These are phyloP conservation scores for Sicyos baderoa DNA, from an alignment of 306 rosid genomes.

Conservation along the genomic window DNA sequence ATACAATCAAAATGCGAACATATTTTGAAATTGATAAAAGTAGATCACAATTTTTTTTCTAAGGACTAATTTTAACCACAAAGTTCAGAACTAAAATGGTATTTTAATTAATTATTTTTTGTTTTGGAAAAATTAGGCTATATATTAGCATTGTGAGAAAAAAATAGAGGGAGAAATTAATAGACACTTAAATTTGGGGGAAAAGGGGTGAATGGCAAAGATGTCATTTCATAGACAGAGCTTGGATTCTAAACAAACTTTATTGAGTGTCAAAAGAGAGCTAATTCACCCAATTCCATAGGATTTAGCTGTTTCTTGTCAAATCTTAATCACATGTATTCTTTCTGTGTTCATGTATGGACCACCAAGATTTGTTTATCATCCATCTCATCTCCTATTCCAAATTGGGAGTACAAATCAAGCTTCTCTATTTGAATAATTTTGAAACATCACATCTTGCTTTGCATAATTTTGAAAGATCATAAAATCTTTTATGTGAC, in stretches of 20 bases:
- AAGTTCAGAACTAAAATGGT: no score
- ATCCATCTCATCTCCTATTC: background rate
- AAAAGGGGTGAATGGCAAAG: background rate
- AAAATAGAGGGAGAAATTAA: background rate
- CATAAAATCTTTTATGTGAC: background rate
- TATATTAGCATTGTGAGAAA: background rate
- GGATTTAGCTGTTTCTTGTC: no score
- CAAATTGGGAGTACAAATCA: background rate
- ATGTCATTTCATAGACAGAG: background rate
- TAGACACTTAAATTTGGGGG: background rate
- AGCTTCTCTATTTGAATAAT: background rate
- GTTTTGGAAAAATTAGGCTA: background rate
- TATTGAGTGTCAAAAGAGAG: conserved; percentile 9
- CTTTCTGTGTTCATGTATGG: background rate
- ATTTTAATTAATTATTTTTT: no score
- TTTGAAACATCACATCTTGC: background rate
- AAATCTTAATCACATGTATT: conserved; percentile 6
- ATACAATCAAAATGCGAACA: no score
- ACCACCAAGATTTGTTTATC: conserved; percentile 9
- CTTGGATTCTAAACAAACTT: background rate
- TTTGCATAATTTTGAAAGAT: background rate
- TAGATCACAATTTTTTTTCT: no score
- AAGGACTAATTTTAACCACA: no score
- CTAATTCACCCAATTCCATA: conserved; percentile 5
- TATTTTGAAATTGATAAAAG: no score